phyloP scores from a whole-genome alignment of 768 basidiomycete genomes.

The Trametes maxima region DNA sequence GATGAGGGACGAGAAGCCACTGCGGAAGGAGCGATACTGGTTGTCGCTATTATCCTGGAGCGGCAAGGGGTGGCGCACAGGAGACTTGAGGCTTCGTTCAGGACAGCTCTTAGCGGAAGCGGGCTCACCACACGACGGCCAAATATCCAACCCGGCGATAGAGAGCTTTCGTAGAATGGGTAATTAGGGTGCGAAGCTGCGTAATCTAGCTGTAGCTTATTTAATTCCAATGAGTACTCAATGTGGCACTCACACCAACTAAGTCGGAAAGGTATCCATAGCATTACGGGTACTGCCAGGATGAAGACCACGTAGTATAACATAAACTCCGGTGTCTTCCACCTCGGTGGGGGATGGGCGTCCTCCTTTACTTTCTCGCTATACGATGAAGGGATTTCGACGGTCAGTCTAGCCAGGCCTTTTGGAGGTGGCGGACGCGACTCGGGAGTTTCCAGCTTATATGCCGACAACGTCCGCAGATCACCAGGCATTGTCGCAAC shows the following conservation, averaged over 20 bases:
- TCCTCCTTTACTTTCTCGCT: not conserved
- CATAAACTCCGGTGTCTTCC: conserved; percentile 82
- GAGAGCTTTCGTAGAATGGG: conserved; percentile 50
- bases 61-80: no score
- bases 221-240: not conserved
- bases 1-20: conserved; percentile 69
- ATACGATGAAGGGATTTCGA: not conserved
- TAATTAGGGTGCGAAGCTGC: conserved; percentile 82
- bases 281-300: conserved; percentile 71
- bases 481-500: no score
- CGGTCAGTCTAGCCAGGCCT: no score
- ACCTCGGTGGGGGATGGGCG: conserved; percentile 52
- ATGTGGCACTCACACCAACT: conserved; percentile 66
- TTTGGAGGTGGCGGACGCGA: no score
- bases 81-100: not conserved
- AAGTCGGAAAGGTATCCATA: conserved; percentile 70
- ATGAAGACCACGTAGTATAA: conserved; percentile 66
- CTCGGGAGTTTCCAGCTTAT: no score
- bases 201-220: conserved; percentile 7
- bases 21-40: conserved; percentile 88
- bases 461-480: no score
- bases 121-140: conserved; percentile 73
- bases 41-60: conserved; percentile 87
- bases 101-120: not conserved
- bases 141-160: conserved; percentile 81